Evolutionary conservation across 805 yeast genomes (phyloP), one percentile per base, ranked within the genome.

Genomic region (Tetrapisispora phaffii): DNA sequence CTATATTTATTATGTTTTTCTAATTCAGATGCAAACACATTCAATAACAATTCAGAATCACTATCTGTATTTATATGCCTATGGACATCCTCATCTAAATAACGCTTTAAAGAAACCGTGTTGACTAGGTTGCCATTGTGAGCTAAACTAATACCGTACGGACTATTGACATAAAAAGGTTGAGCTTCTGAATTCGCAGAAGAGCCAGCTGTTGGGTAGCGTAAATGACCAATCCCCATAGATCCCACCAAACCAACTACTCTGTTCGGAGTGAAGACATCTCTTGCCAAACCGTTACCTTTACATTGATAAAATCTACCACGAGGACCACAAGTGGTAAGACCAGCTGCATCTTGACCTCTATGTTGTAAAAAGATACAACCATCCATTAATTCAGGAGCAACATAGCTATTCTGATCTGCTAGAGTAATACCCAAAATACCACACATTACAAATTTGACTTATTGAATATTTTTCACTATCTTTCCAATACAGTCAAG

Each of bases 291-390:
- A 53, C 98, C 98, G 65, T 88, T 90, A 57, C 98, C 98, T 70
- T 93, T 93, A 67, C 98, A 93, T 69, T 90, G 97, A 69, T 86
- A 89, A 47, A 93, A 76, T 48, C 98, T 76, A 52, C 97, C 98
- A 50, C 90, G 80, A 38, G 83, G 72, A 44, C 96, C 97, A 64
- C 96, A 87, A 7, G 98, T 93, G 21, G 87, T 93, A 45, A 93
- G 90, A 51, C 98, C 98, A n/a, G 97, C 96, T 10, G 98, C 98
- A 65, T 93, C 98, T 70, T 93, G 98, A 39, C 98, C 98, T 61
- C 98, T 77, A 62, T 93, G 98, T 63, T 93, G 98, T 50, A 93
- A 71, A 64, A 83, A 90, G 69, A 88, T 78, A 50, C 90, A 82
- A 7, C 96, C 96, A 63, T 93, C 98, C 46, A 87, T 80, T 38